Conservation (phyloP, 768 basidiomycete genomes). For the Lactarius psammicola region DNA sequence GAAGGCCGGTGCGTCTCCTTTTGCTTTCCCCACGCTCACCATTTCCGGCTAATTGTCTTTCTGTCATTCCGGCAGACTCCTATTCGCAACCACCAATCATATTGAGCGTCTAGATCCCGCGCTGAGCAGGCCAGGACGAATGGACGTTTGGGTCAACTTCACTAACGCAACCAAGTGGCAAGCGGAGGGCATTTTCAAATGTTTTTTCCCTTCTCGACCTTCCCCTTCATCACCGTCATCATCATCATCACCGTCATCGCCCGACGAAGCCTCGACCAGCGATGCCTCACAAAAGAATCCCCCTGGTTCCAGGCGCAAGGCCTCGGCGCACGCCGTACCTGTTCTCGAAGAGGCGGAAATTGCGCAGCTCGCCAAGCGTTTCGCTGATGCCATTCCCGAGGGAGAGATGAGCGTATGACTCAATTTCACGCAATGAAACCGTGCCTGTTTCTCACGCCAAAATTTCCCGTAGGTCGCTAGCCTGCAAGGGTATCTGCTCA, state of each 20-base stretch:
- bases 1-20: slow-evolving; percentile 71
- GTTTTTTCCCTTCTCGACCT: slow-evolving; percentile 82
- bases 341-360: slow-evolving; percentile 75
- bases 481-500: slow-evolving; percentile 82
- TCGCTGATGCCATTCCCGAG: slow-evolving; percentile 81
- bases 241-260: background rate
- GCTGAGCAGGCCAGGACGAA: slow-evolving; percentile 81
- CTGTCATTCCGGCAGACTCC: slow-evolving; percentile 47
- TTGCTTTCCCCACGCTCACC: slow-evolving; percentile 10
- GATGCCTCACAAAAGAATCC: slow-evolving; percentile 64
- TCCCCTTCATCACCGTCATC: slow-evolving; percentile 4
- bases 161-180: slow-evolving; percentile 91
- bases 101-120: slow-evolving; percentile 91
- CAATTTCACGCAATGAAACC: slow-evolving; percentile 2
- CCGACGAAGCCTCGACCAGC: slow-evolving; percentile 25
- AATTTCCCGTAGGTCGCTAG: slow-evolving; percentile 60
- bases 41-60: slow-evolving; percentile 7
- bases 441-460: slow-evolving; percentile 12
- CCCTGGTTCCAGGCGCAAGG: slow-evolving; percentile 70
- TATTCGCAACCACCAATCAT: slow-evolving; percentile 93
- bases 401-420: slow-evolving; percentile 77
- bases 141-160: slow-evolving; percentile 93
- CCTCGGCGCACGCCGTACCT: slow-evolving; percentile 54
- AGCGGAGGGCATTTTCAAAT: slow-evolving; percentile 90
- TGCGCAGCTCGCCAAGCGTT: slow-evolving; percentile 72